Percentiles rank a stretch among this genome's conserved stretches.
Evolutionary conservation across 768 basidiomycete genomes (phyloP).

Genomic region (Pleurotus tuber-regium): DNA sequence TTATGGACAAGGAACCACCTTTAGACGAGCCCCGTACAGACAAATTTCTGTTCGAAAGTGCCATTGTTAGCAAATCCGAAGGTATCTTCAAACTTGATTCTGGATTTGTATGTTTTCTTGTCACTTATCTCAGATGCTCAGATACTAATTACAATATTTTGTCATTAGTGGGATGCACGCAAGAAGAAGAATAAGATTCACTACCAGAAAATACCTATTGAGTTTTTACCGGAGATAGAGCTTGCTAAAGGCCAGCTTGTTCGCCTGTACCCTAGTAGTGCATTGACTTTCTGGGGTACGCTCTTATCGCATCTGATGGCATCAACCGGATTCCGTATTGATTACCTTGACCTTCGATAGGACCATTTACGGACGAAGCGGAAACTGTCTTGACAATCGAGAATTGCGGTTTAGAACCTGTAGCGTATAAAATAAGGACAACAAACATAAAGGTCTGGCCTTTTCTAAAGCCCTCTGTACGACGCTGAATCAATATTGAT

Average conservation of each 20-base stretch:
- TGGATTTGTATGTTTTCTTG: slow-evolving; percentile 5
- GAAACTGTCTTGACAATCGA: slow-evolving; percentile 5
- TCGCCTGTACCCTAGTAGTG: slow-evolving; percentile 2
- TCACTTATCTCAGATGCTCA: neutral
- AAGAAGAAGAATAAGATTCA: slow-evolving; percentile 6
- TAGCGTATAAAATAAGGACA: slow-evolving; percentile 6
- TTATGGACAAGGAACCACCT: neutral
- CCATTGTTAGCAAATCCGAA: neutral
- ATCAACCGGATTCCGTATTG: neutral
- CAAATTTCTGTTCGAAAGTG: slow-evolving; percentile 5
- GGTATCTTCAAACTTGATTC: slow-evolving; percentile 1
- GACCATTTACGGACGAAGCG: neutral
- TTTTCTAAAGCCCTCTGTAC: neutral
- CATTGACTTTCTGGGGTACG: slow-evolving; percentile 5
- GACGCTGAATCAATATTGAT: neutral
- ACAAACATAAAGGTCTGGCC: slow-evolving; percentile 2
- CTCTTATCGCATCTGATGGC: neutral
- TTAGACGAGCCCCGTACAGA: slow-evolving; percentile 3
- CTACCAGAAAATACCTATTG: neutral
- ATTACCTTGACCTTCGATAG: neutral
- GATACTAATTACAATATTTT: neutral
- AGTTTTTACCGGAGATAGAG: slow-evolving; percentile 6
- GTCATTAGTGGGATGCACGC: slow-evolving; percentile 3
- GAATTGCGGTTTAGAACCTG: slow-evolving; percentile 1
- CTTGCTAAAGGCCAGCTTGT: neutral